phyloP scores from a whole-genome alignment of 208 protist genomes.

The Crithidia expoeki region DNA sequence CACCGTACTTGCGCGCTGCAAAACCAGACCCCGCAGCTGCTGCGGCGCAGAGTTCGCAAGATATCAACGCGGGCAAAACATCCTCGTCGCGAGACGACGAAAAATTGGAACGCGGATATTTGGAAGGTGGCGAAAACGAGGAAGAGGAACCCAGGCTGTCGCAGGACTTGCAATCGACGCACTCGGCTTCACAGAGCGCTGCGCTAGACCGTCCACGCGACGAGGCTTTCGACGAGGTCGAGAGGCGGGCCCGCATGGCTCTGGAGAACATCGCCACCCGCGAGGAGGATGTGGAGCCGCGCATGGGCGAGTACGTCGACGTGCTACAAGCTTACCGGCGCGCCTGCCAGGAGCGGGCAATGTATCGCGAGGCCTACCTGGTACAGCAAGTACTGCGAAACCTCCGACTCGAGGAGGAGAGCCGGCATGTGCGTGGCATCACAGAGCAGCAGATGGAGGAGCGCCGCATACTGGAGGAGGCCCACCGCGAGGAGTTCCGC shows the following conservation, averaged over 20 bases:
- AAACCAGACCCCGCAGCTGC: not conserved
- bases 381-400: constrained; percentile 91
- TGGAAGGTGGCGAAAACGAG: not conserved
- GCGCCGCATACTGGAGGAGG: constrained; percentile 79
- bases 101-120: no score
- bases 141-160: not conserved
- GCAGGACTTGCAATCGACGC: not conserved
- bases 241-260: constrained; percentile 63
- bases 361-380: constrained; percentile 93
- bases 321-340: constrained; percentile 79
- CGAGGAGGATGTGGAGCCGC: constrained; percentile 43
- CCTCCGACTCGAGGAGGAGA: constrained; percentile 91
- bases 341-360: constrained; percentile 77
- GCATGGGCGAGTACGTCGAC: constrained; percentile 55
- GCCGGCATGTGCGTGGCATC: constrained; percentile 79
- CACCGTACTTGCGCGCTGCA: constrained; percentile 18
- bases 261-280: constrained; percentile 74
- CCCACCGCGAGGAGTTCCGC: constrained; percentile 87
- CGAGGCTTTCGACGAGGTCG: constrained; percentile 49
- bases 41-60: not conserved
- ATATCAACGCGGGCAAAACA: not conserved
- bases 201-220: constrained; percentile 30
- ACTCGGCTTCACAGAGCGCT: not conserved
- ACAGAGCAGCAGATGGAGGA: constrained; percentile 91
- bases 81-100: not conserved